Conservation (phyloP, 2,329 filamentous ascomycete species). For the Dichotomopilus funicola region DNA sequence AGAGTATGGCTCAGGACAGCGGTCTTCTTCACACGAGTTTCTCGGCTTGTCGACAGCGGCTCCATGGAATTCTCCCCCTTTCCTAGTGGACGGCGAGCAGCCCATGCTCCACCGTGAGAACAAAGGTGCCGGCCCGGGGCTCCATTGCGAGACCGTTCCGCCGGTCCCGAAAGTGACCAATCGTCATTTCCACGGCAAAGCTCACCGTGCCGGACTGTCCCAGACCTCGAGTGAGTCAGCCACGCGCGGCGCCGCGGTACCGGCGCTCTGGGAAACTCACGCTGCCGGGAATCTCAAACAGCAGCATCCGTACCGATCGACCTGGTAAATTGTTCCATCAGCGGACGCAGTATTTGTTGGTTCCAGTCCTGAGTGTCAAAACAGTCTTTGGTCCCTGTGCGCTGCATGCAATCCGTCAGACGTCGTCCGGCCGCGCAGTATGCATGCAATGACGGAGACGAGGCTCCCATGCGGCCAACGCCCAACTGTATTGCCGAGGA, state of each 20-base stretch:
- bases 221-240: slow-evolving; percentile 11
- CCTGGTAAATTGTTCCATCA: not conserved
- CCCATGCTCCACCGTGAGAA: not conserved
- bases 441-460: slow-evolving; percentile 9
- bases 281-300: slow-evolving; percentile 5
- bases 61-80: not conserved
- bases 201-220: not conserved
- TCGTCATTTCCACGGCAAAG: slow-evolving; percentile 8
- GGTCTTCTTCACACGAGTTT: no score
- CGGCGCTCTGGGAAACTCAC: slow-evolving; percentile 11
- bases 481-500: slow-evolving; percentile 18
- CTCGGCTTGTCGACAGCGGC: not conserved
- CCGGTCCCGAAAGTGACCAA: not conserved
- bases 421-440: not conserved
- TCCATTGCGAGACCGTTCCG: slow-evolving; percentile 9
- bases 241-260: slow-evolving; percentile 15
- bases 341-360: slow-evolving; percentile 1
- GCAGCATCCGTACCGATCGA: slow-evolving; percentile 9
- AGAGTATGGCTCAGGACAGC: no score
- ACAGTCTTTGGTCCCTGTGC: not conserved
- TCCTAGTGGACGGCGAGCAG: not conserved
- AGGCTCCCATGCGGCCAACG: slow-evolving; percentile 12
- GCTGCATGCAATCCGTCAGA: slow-evolving; percentile 1
- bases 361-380: slow-evolving; percentile 9
- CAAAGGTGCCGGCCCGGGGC: slow-evolving; percentile 13